A percentile compares a stretch with the other conserved stretches of the same genome.
These are phyloP conservation scores for Fomes fomentarius DNA, from an alignment of 1,284 basidiomycete species.

Conservation along the genomic window DNA sequence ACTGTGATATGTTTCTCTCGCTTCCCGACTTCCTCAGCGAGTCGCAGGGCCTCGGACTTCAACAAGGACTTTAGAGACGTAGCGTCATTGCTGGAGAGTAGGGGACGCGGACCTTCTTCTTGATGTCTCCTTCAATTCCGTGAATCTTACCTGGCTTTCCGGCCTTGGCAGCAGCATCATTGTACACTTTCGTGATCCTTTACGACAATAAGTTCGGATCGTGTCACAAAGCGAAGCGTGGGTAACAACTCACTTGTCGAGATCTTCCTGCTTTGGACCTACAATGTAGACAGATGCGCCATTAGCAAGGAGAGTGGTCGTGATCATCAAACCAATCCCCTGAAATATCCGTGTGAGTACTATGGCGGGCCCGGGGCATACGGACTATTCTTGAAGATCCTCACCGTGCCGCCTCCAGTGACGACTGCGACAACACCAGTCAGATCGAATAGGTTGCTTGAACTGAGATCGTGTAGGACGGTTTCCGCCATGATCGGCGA, in stretches of 20 bases:
- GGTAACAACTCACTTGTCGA: conserved; percentile 40
- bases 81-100: too few species aligned
- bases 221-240: not conserved
- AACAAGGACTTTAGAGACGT: not conserved
- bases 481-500: conserved; percentile 38
- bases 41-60: conserved; percentile 49
- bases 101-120: conserved; percentile 45
- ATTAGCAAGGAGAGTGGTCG: conserved; percentile 48
- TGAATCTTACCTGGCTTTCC: conserved; percentile 41
- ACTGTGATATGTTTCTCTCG: conserved; percentile 48
- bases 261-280: conserved; percentile 44
- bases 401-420: conserved; percentile 50
- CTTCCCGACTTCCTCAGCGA: conserved; percentile 45
- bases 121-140: conserved; percentile 48
- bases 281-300: conserved; percentile 54
- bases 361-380: too few species aligned
- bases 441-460: conserved; percentile 47
- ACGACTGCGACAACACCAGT: conserved; percentile 50
- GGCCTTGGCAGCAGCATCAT: conserved; percentile 37
- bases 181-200: conserved; percentile 42
- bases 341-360: conserved; percentile 16
- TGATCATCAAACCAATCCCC: conserved; percentile 57
- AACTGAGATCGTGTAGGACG: conserved; percentile 40
- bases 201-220: not conserved
- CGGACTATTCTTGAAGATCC: too few species aligned